Evolutionary conservation across 148 eudicot genomes (phyloP).

Genomic region (Bassia scoparia): DNA sequence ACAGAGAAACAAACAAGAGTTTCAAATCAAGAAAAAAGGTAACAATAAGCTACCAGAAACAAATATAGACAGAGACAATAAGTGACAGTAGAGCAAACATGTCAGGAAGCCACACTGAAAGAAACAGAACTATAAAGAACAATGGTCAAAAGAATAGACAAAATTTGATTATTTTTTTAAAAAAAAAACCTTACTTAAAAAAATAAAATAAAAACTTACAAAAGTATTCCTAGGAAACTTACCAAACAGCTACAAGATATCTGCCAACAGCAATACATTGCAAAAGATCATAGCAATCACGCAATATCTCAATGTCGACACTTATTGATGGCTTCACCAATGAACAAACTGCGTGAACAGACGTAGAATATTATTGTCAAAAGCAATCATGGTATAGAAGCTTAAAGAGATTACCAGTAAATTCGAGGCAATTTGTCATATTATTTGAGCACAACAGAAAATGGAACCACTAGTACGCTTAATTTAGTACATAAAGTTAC

Average conservation of each 20-base stretch:
- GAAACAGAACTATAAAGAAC: not conserved
- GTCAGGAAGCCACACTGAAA: not conserved
- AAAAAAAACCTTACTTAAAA: too few species aligned
- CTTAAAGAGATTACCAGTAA: conserved; percentile 2
- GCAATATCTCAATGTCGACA: conserved; percentile 84
- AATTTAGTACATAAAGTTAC: too few species aligned
- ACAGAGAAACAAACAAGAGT: not conserved
- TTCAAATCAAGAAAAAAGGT: not conserved
- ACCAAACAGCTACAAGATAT: conserved; percentile 98
- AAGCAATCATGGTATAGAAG: not conserved
- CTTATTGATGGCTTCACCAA: conserved; percentile 82
- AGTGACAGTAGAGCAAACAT: not conserved
- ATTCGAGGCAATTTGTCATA: not conserved
- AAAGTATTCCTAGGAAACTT: conserved; percentile 28
- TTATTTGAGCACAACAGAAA: too few species aligned
- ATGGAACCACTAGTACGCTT: too few species aligned
- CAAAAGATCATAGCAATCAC: conserved; percentile 98
- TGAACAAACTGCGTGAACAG: conserved; percentile 68
- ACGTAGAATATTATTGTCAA: conserved; percentile 20
- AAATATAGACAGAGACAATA: not conserved
- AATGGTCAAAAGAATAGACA: not conserved
- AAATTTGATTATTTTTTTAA: not conserved
- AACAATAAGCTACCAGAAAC: not conserved
- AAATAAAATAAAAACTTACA: conserved; percentile 9
- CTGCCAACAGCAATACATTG: conserved; percentile 99